Evolutionary conservation across 108 stramenopile genomes (phyloP).

Genomic region (Skeletonema costatum): DNA sequence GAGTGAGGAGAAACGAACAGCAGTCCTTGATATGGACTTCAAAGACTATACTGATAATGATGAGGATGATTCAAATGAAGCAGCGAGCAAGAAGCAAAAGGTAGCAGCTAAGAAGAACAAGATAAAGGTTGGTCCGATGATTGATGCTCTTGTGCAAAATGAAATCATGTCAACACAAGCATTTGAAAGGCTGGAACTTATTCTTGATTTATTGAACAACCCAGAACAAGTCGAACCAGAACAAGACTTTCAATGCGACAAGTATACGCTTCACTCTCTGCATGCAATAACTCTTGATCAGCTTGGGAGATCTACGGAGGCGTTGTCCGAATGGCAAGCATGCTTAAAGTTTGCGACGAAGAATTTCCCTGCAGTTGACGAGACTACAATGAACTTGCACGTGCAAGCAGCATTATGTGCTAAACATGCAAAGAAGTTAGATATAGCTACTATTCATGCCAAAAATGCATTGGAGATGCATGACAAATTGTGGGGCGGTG

Average conservation of each 20-base stretch:
- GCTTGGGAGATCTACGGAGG: constrained; percentile 51
- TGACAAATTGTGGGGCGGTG: constrained; percentile 72
- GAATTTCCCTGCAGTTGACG: constrained; percentile 70
- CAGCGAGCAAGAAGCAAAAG: neutral
- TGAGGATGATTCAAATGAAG: neutral
- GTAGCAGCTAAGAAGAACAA: constrained; percentile 13
- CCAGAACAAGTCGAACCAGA: constrained; percentile 18
- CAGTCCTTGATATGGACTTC: constrained; percentile 73
- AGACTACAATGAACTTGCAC: constrained; percentile 56
- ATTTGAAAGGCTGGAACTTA: constrained; percentile 64
- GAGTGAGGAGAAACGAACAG: constrained; percentile 51
- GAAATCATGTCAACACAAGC: constrained; percentile 75
- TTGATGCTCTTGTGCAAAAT: constrained; percentile 74
- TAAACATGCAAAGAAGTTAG: constrained; percentile 28
- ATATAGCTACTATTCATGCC: constrained; percentile 56
- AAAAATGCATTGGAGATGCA: constrained; percentile 59
- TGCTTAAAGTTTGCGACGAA: constrained; percentile 59
- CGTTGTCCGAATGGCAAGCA: constrained; percentile 62
- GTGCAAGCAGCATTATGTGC: constrained; percentile 74
- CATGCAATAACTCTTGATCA: constrained; percentile 74
- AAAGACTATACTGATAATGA: constrained; percentile 39
- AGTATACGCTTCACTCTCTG: constrained; percentile 69
- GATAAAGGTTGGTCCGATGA: constrained; percentile 52
- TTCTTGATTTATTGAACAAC: constrained; percentile 62
- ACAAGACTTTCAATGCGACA: constrained; percentile 69